Evolutionary conservation across 2,329 filamentous ascomycete species (phyloP).

Genomic region (Neonectria sp.): DNA sequence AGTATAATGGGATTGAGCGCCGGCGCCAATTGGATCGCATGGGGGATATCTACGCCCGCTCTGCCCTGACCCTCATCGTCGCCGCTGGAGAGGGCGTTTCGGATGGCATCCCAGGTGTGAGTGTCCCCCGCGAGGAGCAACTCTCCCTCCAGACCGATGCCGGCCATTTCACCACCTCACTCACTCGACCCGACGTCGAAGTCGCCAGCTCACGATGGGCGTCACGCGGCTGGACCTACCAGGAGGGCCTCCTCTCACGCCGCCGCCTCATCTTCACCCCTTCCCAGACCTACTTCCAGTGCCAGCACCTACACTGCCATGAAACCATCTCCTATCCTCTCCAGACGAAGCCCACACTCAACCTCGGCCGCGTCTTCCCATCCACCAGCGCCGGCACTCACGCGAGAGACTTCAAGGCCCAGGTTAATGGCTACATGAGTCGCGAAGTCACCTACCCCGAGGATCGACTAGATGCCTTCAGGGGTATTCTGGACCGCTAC

Average conservation of each 20-base stretch:
- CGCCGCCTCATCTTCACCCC: slow-evolving; percentile 55
- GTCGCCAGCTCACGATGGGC: slow-evolving; percentile 55
- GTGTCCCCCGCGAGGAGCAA: slow-evolving; percentile 52
- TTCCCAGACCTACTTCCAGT: slow-evolving; percentile 58
- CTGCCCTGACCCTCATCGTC: slow-evolving; percentile 54
- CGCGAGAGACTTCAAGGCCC: slow-evolving; percentile 45
- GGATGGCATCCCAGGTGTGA: slow-evolving; percentile 54
- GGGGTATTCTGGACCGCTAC: slow-evolving; percentile 50
- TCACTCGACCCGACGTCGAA: slow-evolving; percentile 54
- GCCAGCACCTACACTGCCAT: slow-evolving; percentile 55
- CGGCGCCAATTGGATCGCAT: slow-evolving; percentile 50
- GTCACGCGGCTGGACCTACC: slow-evolving; percentile 54
- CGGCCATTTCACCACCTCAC: slow-evolving; percentile 55
- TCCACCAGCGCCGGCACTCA: slow-evolving; percentile 39
- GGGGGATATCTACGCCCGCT: slow-evolving; percentile 53
- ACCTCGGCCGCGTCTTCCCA: slow-evolving; percentile 53
- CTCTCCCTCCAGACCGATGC: slow-evolving; percentile 52
- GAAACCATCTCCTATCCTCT: slow-evolving; percentile 55
- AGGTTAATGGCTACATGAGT: slow-evolving; percentile 52
- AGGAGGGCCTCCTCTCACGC: slow-evolving; percentile 55
- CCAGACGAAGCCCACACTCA: slow-evolving; percentile 49
- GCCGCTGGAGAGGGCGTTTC: slow-evolving; percentile 51
- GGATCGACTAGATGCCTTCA: slow-evolving; percentile 54
- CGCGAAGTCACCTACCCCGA: slow-evolving; percentile 47
- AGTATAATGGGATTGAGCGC: slow-evolving; percentile 45